Base-by-base conservation (phyloP, 306 rosid genomes). In the Quercus cerris region DNA sequence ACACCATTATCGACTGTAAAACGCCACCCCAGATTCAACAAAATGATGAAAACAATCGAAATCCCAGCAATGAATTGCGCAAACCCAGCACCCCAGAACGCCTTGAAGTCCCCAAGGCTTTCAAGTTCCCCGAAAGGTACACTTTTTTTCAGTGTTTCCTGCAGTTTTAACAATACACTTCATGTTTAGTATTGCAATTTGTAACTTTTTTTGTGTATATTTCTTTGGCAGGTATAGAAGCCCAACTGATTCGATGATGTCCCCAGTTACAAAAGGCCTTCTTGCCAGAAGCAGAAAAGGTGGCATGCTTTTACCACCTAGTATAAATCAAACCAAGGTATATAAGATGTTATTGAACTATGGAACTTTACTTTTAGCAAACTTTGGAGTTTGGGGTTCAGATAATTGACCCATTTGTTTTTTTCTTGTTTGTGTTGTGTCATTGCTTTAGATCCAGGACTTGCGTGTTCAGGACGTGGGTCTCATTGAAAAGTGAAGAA, bases 51-150 rank as follows among this genome's bases (percentile, higher is more conserved):
- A 90, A 38, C 19, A 56, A 71, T 74, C 86, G 54, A 3, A 76
- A 59, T 27, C 77, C 90, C 9, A 70, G 71, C 17, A 84, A 79
- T 5, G 92, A 89, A 76, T 81, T 91, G 82, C 88, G 85, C 27
- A 89, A 87, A 78, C 80, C 87, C 28, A 78, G 75, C 55, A 89
- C 89, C 5, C 97, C 93, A 3, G 89, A 88, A 81, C 92, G 88
- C 30, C 97, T 92, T 23, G 83, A 84, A 59, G 89, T 94, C 76
- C 97, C 98, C 66, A 88, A 92, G 76, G 89, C 97, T 51, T 94
- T 91, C 82, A 94, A 88, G 81, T 92, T 74, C 75, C 97, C 94
- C 2, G 99, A 94, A 87, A 94, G 99, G 99, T 91, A 77, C 23
- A 33, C 3, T 7, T 10, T 41, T 18, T 10, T 54, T 18, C 3